A percentile compares a stretch with the other conserved stretches of the same genome.
Conservation (phyloP, 768 basidiomycete genomes). For the Sporobolomyces phaffii region DNA sequence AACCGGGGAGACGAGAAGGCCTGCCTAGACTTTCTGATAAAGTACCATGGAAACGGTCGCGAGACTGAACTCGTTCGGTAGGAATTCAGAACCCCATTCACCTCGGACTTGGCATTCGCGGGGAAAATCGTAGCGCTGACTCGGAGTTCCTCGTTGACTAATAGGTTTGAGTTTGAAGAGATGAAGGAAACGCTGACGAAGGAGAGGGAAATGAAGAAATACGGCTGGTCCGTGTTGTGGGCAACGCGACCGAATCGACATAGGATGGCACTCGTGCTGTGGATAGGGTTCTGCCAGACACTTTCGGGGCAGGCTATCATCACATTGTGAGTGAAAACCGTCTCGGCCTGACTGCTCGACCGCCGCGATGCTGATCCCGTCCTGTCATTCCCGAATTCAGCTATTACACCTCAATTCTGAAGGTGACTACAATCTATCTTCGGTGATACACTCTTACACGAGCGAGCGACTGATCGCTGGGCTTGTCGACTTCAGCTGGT, state of each 20-base stretch:
- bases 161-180: conserved; percentile 47
- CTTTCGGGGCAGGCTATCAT: conserved; percentile 46
- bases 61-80: conserved; percentile 43
- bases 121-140: not conserved
- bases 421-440: not conserved
- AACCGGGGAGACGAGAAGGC: conserved; percentile 37
- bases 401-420: conserved; percentile 43
- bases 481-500: too few relatives aligned
- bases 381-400: not conserved
- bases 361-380: too few relatives aligned
- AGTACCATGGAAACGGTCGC: conserved; percentile 43
- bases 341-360: not conserved
- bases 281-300: conserved; percentile 35
- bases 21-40: conserved; percentile 40
- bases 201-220: conserved; percentile 40
- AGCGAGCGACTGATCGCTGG: too few relatives aligned
- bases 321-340: conserved; percentile 25
- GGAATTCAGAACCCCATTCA: too few relatives aligned
- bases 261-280: conserved; percentile 14
- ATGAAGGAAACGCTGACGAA: conserved; percentile 46
- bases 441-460: not conserved
- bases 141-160: not conserved
- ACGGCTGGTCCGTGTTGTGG: conserved; percentile 20
- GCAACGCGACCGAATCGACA: conserved; percentile 18
- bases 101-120: too few relatives aligned